Evolutionary conservation across 2,329 filamentous ascomycete genomes (phyloP).

Genomic region (Fusarium verticillioides): DNA sequence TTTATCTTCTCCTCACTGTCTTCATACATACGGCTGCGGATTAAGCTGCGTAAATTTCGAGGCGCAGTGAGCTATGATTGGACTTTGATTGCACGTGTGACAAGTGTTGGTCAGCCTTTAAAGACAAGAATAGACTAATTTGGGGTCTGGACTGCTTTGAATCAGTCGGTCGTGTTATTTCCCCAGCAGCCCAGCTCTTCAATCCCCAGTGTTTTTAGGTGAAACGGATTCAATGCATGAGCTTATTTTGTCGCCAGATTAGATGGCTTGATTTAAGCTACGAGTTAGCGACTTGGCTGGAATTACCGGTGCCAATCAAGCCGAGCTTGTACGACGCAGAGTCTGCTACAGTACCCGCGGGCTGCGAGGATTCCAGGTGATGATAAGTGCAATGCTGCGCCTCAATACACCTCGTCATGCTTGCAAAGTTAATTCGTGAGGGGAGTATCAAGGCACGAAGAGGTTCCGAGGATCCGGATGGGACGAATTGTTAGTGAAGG

Average conservation of each 20-base stretch:
- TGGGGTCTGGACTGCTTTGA: background rate
- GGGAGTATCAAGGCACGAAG: background rate
- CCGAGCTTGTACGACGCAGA: background rate
- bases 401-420: slow-evolving; percentile 6
- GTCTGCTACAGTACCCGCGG: background rate
- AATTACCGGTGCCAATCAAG: slow-evolving; percentile 17
- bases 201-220: slow-evolving; percentile 1
- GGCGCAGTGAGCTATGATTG: slow-evolving; percentile 33
- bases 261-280: slow-evolving; percentile 26
- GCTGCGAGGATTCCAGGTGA: background rate
- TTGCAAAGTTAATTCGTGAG: slow-evolving; percentile 3
- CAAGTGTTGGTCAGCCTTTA: slow-evolving; percentile 19
- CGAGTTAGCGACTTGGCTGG: slow-evolving; percentile 19
- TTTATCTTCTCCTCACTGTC: background rate
- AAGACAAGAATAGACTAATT: background rate
- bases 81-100: slow-evolving; percentile 16
- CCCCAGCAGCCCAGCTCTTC: background rate
- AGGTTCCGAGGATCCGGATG: background rate
- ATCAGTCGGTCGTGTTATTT: background rate
- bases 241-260: slow-evolving; percentile 18
- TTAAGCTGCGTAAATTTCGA: slow-evolving; percentile 28
- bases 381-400: slow-evolving; percentile 28
- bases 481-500: background rate
- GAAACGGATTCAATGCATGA: slow-evolving; percentile 5
- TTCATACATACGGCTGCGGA: background rate